Base-by-base conservation (phyloP, 441 rosid genomes). In the Pelargonium fulgidum region DNA sequence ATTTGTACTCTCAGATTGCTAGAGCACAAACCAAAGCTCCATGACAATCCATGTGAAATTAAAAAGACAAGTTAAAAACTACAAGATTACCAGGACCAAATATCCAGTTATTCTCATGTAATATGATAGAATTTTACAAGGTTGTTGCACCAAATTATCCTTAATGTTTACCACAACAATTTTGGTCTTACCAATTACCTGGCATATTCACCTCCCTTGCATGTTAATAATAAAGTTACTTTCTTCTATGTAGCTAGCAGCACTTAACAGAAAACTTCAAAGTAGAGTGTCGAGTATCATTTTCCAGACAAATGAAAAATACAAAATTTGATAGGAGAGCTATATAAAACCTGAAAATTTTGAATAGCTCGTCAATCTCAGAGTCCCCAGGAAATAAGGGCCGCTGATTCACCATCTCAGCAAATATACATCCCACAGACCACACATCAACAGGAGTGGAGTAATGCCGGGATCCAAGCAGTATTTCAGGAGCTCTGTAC, bases 391-490 rank as follows among this genome's bases (percentile, higher is more conserved):
- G 98, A 73, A 92, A 94, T 70, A 94, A 78, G 13, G 99, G 97
- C 74, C 78, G 82, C 82, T 89, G 91, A 79, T 86, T 94, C 80
- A 92, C 92, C 97, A 94, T 92, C 87, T 94, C 99, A 14, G 99
- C 92, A 87, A 94, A 94, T 80, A 94, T 94, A 78, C 99, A 94
- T 54, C 99, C 99, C 54, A 94, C 99, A 10, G 99, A 94, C 99
- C 99, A 94, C 54, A 94, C 85, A 77, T 94, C 99, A 68, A 94
- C 99, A 1, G 96, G 97, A 26, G 99, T 94, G 29, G 97, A 94
- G 86, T 94, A 94, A 77, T 90, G 98, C 69, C 90, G 90, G 61
- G 99, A 90, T 47, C 99, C 99, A 67, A 94, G 94, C 62, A 92
- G 91, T 82, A 94, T 92, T 80, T 94, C 99, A 44, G 99, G 99